Conservation (phyloP, 2,329 filamentous ascomycete species). For the Neonectria hederae region DNA sequence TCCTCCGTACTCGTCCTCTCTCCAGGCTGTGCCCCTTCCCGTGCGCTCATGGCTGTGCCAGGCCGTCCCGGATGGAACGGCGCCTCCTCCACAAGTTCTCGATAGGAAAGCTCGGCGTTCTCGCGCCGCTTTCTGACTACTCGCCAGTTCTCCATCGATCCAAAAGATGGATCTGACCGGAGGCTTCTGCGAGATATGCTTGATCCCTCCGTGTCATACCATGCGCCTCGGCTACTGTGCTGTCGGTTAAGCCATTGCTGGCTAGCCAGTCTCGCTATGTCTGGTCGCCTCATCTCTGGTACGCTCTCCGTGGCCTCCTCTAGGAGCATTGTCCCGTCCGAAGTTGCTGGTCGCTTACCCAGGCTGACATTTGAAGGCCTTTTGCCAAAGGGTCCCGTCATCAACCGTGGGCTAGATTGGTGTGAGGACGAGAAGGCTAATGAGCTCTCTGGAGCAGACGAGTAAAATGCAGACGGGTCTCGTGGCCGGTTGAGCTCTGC, state of each 20-base stretch:
- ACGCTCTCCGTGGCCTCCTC: conserved; percentile 39
- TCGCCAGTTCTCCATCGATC: conserved; percentile 51
- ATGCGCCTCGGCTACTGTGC: conserved; percentile 27
- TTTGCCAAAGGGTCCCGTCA: conserved; percentile 24
- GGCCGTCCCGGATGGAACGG: conserved; percentile 52
- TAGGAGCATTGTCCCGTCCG: conserved; percentile 1
- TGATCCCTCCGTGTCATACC: conserved; percentile 39
- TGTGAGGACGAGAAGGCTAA: conserved; percentile 45
- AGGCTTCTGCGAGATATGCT: conserved; percentile 35
- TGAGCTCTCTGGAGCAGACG: conserved; percentile 47
- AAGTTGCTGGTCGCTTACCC: conserved; percentile 8
- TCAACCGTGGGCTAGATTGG: conserved; percentile 39
- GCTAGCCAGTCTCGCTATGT: conserved; percentile 36
- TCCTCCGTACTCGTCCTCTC: conserved; percentile 35
- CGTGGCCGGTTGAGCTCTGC: conserved; percentile 32
- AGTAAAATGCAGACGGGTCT: conserved; percentile 36
- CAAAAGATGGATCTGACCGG: conserved; percentile 46
- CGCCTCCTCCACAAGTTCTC: conserved; percentile 46
- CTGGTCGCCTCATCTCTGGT: conserved; percentile 38
- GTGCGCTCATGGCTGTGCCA: conserved; percentile 33
- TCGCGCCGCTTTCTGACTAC: conserved; percentile 41
- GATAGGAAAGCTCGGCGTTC: conserved; percentile 45
- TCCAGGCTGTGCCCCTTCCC: conserved; percentile 33
- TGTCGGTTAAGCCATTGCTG: conserved; percentile 30
- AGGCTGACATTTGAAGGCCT: conserved; percentile 9